phyloP scores from a whole-genome alignment of 2,329 filamentous ascomycete species.

The Reticulascus tulasneorum region DNA sequence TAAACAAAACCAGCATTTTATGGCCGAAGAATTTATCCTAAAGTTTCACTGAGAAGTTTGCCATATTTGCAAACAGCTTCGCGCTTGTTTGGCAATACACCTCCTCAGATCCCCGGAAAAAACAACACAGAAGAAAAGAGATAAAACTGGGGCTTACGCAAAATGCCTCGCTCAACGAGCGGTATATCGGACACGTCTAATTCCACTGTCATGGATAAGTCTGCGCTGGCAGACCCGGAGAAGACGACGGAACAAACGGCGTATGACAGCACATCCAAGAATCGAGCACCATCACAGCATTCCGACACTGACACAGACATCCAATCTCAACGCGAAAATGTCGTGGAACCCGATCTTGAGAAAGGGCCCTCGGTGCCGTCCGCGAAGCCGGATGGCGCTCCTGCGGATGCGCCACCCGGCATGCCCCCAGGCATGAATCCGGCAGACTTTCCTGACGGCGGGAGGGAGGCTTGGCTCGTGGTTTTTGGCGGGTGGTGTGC shows the following conservation, averaged over 20 bases:
- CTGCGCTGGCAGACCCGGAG: slow-evolving; percentile 6
- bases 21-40: too few species aligned
- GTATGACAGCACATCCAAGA: slow-evolving; percentile 16
- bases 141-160: too few species aligned
- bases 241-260: slow-evolving; percentile 14
- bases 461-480: slow-evolving; percentile 52
- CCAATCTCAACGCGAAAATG: slow-evolving; percentile 24
- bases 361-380: slow-evolving; percentile 17
- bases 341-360: slow-evolving; percentile 29
- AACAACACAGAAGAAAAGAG: too few species aligned
- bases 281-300: slow-evolving; percentile 26
- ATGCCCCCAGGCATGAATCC: slow-evolving; percentile 27
- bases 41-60: too few species aligned
- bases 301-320: slow-evolving; percentile 30
- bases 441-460: slow-evolving; percentile 57
- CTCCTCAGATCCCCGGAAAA: too few species aligned
- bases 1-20: too few species aligned
- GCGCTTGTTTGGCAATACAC: too few species aligned
- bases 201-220: slow-evolving; percentile 11
- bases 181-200: slow-evolving; percentile 12
- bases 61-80: too few species aligned
- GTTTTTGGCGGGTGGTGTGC: slow-evolving; percentile 44
- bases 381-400: slow-evolving; percentile 14
- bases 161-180: slow-evolving; percentile 6
- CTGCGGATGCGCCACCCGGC: slow-evolving; percentile 4